These are phyloP conservation scores for Anthoceros angustus DNA, from an alignment of 225 moss, liverwort and hornwort species.

Conservation along the genomic window DNA sequence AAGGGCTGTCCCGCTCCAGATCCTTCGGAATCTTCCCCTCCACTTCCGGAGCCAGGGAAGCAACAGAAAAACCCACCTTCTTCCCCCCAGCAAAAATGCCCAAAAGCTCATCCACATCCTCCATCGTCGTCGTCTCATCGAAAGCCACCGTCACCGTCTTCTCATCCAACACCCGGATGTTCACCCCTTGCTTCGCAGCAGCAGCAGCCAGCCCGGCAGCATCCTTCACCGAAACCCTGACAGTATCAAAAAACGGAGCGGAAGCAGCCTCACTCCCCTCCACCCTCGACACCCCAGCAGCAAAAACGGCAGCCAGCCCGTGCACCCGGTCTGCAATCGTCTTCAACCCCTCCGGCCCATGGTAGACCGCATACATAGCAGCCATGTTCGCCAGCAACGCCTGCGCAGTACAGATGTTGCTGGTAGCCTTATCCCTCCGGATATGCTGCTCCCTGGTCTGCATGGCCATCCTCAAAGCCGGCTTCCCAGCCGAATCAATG, in stretches of 20 bases:
- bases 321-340: constrained; percentile 78
- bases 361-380: constrained; percentile 92
- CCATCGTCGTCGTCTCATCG: constrained; percentile 69
- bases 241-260: constrained; percentile 81
- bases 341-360: constrained; percentile 78
- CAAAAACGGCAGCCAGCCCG: constrained; percentile 79
- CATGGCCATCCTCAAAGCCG: constrained; percentile 96
- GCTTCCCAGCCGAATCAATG: constrained; percentile 67
- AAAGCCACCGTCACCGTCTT: constrained; percentile 71
- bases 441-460: constrained; percentile 98
- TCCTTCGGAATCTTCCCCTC: constrained; percentile 31
- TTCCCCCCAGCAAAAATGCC: constrained; percentile 63
- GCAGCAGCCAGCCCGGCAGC: constrained; percentile 29
- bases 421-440: constrained; percentile 94
- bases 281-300: constrained; percentile 50
- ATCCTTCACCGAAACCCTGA: constrained; percentile 47
- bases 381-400: constrained; percentile 97
- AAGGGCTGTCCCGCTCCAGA: constrained; percentile 57
- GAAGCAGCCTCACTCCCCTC: constrained; percentile 30
- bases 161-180: constrained; percentile 52
- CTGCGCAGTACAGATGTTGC: constrained; percentile 98
- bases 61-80: constrained; percentile 74
- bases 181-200: constrained; percentile 45
- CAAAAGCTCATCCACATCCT: constrained; percentile 61
- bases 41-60: constrained; percentile 53